Evolutionary conservation across 257 asterid genomes (phyloP).

Genomic region (Agastache rugosa): DNA sequence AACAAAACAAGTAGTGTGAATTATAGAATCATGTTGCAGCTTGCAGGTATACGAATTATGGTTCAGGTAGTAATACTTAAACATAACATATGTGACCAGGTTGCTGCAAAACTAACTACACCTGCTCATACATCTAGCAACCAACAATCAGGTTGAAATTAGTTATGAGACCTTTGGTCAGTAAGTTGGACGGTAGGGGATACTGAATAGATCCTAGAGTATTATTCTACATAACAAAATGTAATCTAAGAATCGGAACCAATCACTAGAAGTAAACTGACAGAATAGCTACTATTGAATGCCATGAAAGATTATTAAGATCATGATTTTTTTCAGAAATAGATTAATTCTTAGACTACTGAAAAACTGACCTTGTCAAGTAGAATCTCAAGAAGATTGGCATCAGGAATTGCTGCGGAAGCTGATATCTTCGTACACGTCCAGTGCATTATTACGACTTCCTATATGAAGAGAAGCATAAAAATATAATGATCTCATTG

Average conservation of each 20-base stretch:
- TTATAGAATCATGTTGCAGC: slow-evolving; percentile 5
- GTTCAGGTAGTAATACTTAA: not conserved
- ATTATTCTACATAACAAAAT: not conserved
- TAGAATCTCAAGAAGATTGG: slow-evolving; percentile 73
- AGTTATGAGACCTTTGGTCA: slow-evolving; percentile 6
- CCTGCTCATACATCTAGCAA: slow-evolving; percentile 9
- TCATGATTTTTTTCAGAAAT: not conserved
- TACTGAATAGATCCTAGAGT: not conserved
- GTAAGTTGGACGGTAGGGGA: not conserved
- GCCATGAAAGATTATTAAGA: not conserved
- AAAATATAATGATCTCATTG: slow-evolving; percentile 28
- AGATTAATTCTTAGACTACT: slow-evolving; percentile 1
- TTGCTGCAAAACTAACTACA: slow-evolving; percentile 19
- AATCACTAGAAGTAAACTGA: not conserved
- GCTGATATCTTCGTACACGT: slow-evolving; percentile 82
- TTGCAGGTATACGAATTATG: slow-evolving; percentile 5
- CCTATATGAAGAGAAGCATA: slow-evolving; percentile 59
- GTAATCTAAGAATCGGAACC: slow-evolving; percentile 15
- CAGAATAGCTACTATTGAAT: slow-evolving; percentile 19
- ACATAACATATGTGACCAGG: not conserved
- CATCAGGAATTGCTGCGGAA: slow-evolving; percentile 76
- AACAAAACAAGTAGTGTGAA: slow-evolving; percentile 12
- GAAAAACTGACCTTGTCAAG: slow-evolving; percentile 74
- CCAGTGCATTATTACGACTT: slow-evolving; percentile 96
- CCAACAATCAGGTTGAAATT: slow-evolving; percentile 17